Percentiles rank a stretch among this genome's conserved stretches.
phyloP scores from a whole-genome alignment of 139 green algal species.

The Haematococcus lacustris region DNA sequence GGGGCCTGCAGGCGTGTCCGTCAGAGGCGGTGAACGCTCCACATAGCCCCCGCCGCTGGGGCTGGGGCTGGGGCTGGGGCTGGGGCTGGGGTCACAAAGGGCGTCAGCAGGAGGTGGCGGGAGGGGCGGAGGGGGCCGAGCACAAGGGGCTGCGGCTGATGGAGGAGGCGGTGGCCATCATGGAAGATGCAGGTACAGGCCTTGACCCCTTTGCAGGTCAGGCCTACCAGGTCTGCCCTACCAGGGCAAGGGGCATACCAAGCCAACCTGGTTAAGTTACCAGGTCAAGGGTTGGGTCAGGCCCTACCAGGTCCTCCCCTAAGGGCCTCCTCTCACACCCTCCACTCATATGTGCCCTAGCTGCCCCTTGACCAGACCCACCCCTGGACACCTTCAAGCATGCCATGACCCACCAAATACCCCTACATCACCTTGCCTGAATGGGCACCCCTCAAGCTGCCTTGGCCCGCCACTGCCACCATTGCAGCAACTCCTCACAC shows the following conservation, averaged over 20 bases:
- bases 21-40: not conserved
- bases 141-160: constrained; percentile 14
- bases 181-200: constrained; percentile 29
- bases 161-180: constrained; percentile 16
- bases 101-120: not conserved
- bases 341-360: not conserved
- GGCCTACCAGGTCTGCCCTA: not conserved
- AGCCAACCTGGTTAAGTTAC: no score
- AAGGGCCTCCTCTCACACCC: not conserved
- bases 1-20: not conserved
- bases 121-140: not conserved
- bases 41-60: not conserved
- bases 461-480: not conserved
- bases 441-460: not conserved
- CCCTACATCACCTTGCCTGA: no score
- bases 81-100: no score
- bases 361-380: no score
- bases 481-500: not conserved
- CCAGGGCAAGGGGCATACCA: no score
- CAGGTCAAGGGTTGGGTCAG: not conserved
- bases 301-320: not conserved
- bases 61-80: constrained; percentile 5
- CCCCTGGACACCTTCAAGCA: no score
- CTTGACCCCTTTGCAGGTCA: not conserved
- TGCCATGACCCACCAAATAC: no score